Conservation (phyloP, 192 early-diverging fungal species). For the Coemansia sp. region DNA sequence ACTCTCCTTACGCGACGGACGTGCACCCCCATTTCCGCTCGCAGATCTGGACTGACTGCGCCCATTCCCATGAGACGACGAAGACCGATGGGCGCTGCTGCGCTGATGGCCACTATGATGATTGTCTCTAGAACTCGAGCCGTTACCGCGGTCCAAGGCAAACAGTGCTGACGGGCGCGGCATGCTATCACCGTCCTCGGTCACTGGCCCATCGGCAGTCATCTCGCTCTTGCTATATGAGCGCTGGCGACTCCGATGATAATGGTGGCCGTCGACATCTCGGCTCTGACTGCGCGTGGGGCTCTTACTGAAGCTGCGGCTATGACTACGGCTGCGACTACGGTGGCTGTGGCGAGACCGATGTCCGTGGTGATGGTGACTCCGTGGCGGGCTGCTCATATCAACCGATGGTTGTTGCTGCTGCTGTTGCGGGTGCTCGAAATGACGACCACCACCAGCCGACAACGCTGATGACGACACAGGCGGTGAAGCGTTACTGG, state of each 20-base stretch:
- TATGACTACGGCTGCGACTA: slow-evolving; percentile 16
- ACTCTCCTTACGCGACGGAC: slow-evolving; percentile 48
- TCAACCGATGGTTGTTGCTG: neutral
- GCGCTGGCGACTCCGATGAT: slow-evolving; percentile 17
- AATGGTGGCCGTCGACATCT: slow-evolving; percentile 7
- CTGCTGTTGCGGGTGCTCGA: slow-evolving; percentile 11
- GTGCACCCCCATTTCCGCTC: slow-evolving; percentile 16
- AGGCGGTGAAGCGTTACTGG: slow-evolving; percentile 10
- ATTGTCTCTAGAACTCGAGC: neutral
- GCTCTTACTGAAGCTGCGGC: slow-evolving; percentile 18
- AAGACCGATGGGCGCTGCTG: slow-evolving; percentile 10
- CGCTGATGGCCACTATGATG: slow-evolving; percentile 15
- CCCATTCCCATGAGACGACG: slow-evolving; percentile 27
- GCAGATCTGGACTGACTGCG: slow-evolving; percentile 28
- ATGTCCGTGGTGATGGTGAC: neutral
- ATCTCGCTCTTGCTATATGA: slow-evolving; percentile 32
- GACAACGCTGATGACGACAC: slow-evolving; percentile 6
- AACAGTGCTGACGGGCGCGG: neutral
- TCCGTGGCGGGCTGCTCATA: neutral
- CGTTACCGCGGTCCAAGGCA: slow-evolving; percentile 9
- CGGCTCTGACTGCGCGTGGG: slow-evolving; percentile 31
- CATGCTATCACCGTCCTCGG: neutral
- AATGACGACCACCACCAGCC: slow-evolving; percentile 13
- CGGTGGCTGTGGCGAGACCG: slow-evolving; percentile 12
- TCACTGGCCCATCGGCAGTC: slow-evolving; percentile 7